Base-by-base conservation (phyloP, 257 asterid species). In the Solanum rostratum region DNA sequence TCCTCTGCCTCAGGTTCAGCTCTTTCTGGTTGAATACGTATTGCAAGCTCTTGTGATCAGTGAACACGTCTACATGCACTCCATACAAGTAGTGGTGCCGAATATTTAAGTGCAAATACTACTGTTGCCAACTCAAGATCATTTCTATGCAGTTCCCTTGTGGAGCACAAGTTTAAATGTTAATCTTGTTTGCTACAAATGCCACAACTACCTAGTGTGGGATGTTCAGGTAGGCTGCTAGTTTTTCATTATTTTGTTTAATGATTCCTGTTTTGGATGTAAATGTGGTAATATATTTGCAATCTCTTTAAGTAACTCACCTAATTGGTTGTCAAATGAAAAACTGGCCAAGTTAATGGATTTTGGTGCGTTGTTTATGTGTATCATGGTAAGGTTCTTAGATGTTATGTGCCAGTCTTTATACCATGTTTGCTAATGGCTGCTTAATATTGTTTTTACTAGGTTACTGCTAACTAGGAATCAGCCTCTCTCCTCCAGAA, bases 171-270 rank as follows among this genome's bases (percentile, higher is more conserved):
- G 89, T 71, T 84, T 97, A 81, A 95, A 95, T 90, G 94, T 98
- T 79, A 97, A 97, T 88, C 97, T 97, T 81, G 99, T 97, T 85
- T 97, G 99, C 94, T 97, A 97, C 94, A 97, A 97, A 90, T 96
- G 98, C 79, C 99, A 97, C 85, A 97, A 93, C 91, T 95, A 93
- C 83, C 99, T 98, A 27, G 98, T 97, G 65, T 97, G 99, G 99
- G 99, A 97, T 92, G 98, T 95, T 68, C 96, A 95, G 98, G 98
- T 94, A 83, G 83, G 80, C 66, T 46, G 49, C 45, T 79, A 66
- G 46, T 68, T 57, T 79, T 45, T 65, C 85, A 53, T 83, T 81
- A 12, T 66, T 81, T 74, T 74, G 80, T 49, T 46, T 73, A 33
- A 45, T 73, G 57, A 73, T 73, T 73, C 80, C n/a, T 74, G 2